Conservation (phyloP, 306 rosid genomes). For the Sphenostylis stenocarpa region DNA sequence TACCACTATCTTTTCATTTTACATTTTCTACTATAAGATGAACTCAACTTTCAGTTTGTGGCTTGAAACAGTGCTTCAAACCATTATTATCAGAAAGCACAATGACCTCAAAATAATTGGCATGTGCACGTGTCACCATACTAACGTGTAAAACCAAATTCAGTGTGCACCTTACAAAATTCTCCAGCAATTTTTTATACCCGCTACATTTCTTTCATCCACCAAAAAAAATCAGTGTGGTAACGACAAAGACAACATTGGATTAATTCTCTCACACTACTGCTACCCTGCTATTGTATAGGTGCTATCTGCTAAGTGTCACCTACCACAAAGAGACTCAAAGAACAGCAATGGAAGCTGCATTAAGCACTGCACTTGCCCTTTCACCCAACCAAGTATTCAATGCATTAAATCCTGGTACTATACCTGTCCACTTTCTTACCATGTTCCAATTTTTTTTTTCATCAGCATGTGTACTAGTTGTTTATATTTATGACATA, state of each 20-base stretch:
- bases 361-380: constrained; percentile 60
- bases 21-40: too few relatives aligned
- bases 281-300: not conserved
- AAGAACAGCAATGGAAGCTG: constrained; percentile 62
- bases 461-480: not conserved
- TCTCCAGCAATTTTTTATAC: not conserved
- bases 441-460: not conserved
- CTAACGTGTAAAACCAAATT: constrained; percentile 27
- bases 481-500: not conserved
- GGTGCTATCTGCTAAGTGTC: constrained; percentile 1
- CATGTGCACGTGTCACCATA: constrained; percentile 44
- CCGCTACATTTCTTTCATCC: constrained; percentile 28
- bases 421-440: not conserved
- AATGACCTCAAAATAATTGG: not conserved
- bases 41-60: too few relatives aligned
- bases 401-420: constrained; percentile 53
- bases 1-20: too few relatives aligned
- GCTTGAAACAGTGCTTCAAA: not conserved
- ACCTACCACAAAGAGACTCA: constrained; percentile 24
- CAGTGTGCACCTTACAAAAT: constrained; percentile 29
- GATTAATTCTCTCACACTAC: constrained; percentile 12
- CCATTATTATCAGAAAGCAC: not conserved
- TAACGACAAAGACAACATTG: constrained; percentile 12
- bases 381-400: constrained; percentile 65
- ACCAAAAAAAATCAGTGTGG: constrained; percentile 31